Conservation (phyloP, 345 rosid species). For the Adansonia digitata region DNA sequence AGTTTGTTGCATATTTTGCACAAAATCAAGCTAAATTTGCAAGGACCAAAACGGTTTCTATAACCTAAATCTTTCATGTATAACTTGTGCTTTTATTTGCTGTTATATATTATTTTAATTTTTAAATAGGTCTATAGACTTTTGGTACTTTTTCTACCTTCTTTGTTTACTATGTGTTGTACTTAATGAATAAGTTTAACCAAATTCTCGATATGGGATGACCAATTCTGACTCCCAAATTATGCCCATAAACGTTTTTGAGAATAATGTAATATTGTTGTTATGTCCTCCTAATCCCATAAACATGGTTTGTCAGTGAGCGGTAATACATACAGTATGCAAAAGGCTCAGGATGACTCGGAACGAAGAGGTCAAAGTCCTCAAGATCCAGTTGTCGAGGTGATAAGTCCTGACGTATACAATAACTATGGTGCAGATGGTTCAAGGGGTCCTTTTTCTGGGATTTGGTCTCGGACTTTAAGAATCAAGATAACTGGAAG, state of each 20-base stretch:
- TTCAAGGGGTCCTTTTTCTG: conserved; percentile 60
- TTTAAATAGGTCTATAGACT: too few species aligned
- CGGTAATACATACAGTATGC: conserved; percentile 42
- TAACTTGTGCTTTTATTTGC: background rate
- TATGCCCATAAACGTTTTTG: background rate
- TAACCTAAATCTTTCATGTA: background rate
- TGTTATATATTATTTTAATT: too few species aligned
- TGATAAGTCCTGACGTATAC: conserved; percentile 68
- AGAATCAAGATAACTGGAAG: conserved; percentile 81
- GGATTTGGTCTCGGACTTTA: conserved; percentile 75
- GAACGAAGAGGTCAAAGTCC: conserved; percentile 42
- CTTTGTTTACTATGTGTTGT: background rate
- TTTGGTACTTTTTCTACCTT: background rate
- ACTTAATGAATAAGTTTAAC: background rate
- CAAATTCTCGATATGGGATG: background rate
- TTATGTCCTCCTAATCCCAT: background rate
- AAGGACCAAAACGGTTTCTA: background rate
- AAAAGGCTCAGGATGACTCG: conserved; percentile 46
- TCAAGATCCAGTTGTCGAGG: conserved; percentile 72
- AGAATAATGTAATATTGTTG: background rate
- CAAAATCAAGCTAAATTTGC: background rate
- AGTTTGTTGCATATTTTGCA: background rate
- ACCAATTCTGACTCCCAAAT: background rate
- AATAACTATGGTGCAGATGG: conserved; percentile 49
- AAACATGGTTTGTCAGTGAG: conserved; percentile 32